Evolutionary conservation across 2,329 filamentous ascomycete genomes (phyloP).

Genomic region (Aspergillus viridinutans): DNA sequence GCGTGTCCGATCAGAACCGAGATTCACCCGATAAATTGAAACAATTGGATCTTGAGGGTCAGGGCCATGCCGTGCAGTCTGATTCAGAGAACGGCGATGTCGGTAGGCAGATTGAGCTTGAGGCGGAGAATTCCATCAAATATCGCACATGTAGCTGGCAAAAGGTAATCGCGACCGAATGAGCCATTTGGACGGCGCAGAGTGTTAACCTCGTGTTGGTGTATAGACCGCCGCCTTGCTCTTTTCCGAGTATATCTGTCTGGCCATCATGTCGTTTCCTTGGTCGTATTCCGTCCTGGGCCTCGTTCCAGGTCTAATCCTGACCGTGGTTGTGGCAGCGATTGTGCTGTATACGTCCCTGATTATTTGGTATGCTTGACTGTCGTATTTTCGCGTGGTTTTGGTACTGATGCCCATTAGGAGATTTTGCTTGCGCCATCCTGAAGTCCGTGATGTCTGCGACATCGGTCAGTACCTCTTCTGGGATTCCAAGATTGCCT

Average conservation of each 20-base stretch:
- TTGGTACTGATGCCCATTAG: conserved; percentile 44
- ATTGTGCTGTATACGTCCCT: conserved; percentile 81
- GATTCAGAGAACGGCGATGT: conserved; percentile 45
- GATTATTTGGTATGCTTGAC: conserved; percentile 52
- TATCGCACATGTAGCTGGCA: conserved; percentile 93
- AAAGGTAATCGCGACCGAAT: conserved; percentile 53
- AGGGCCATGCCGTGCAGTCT: conserved; percentile 24
- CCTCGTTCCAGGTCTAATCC: conserved; percentile 77
- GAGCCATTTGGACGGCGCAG: neutral
- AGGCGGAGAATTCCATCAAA: conserved; percentile 75
- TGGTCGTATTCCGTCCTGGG: conserved; percentile 88
- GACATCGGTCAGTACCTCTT: conserved; percentile 96
- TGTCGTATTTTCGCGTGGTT: neutral
- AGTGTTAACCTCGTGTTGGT: conserved; percentile 4
- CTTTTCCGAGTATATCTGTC: conserved; percentile 92
- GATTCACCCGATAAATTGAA: conserved; percentile 24
- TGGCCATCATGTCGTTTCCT: conserved; percentile 92
- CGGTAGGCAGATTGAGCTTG: conserved; percentile 68
- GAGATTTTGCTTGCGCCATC: conserved; percentile 88
- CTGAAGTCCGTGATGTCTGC: conserved; percentile 86
- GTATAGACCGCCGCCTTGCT: conserved; percentile 74
- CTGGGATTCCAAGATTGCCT: conserved; percentile 72
- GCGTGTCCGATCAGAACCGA: conserved; percentile 19
- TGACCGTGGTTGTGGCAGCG: conserved; percentile 72
- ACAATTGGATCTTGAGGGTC: conserved; percentile 27